phyloP scores from a whole-genome alignment of 2,329 filamentous ascomycete genomes.

The Penicillium sp. region DNA sequence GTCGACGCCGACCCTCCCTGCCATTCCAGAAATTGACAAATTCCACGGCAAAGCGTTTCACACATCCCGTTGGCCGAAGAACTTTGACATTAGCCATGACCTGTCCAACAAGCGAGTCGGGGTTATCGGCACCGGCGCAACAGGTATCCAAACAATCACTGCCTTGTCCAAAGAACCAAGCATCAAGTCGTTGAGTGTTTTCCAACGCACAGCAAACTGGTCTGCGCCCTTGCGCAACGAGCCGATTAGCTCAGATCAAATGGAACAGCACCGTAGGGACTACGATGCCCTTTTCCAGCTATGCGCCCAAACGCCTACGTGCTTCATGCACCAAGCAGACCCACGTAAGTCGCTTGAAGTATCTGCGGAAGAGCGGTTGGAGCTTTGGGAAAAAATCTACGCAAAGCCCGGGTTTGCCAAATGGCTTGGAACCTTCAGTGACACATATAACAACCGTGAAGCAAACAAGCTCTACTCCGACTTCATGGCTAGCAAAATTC shows the following conservation, averaged over 20 bases:
- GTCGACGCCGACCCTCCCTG: slow-evolving; percentile 39
- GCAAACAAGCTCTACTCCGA: slow-evolving; percentile 22
- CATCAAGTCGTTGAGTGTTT: slow-evolving; percentile 15
- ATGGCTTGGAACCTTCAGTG: slow-evolving; percentile 21
- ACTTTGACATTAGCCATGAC: slow-evolving; percentile 23
- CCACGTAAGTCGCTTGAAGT: slow-evolving; percentile 19
- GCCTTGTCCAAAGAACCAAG: slow-evolving; percentile 15
- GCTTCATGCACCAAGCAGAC: slow-evolving; percentile 21
- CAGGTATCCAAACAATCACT: slow-evolving; percentile 19
- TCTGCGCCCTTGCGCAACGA: slow-evolving; percentile 20
- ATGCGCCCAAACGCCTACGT: slow-evolving; percentile 16
- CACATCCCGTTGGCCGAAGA: slow-evolving; percentile 42
- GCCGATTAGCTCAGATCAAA: slow-evolving; percentile 14
- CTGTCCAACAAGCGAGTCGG: slow-evolving; percentile 22
- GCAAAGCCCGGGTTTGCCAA: slow-evolving; percentile 22
- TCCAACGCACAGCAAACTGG: slow-evolving; percentile 22
- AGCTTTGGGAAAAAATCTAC: slow-evolving; percentile 19
- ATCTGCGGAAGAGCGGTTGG: slow-evolving; percentile 10
- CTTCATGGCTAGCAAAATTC: slow-evolving; percentile 23
- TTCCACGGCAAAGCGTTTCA: slow-evolving; percentile 44
- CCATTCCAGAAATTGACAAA: slow-evolving; percentile 37
- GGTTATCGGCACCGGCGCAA: slow-evolving; percentile 20
- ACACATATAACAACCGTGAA: slow-evolving; percentile 17
- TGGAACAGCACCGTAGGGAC: slow-evolving; percentile 15
- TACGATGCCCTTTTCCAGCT: slow-evolving; percentile 16